Evolutionary conservation across 352 stramenopile species (phyloP), one percentile per base, ranked within the genome.

Genomic region (Pythium coloratum): DNA sequence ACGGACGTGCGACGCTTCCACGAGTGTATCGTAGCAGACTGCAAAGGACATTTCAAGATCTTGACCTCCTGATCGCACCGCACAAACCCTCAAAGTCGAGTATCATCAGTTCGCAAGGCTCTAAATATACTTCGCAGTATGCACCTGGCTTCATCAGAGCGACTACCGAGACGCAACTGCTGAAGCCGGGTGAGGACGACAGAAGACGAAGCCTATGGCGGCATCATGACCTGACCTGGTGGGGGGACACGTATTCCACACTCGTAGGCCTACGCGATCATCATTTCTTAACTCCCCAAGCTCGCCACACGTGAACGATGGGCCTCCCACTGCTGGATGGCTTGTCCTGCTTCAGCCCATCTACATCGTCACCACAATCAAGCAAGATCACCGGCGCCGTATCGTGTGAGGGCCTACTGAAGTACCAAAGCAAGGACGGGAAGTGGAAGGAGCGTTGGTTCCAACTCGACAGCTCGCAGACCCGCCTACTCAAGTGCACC

Each of bases 371-470:
- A 1, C 12, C 42, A 13, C n/a, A 32, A n/a, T 24, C n/a, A 12
- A 18, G n/a, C 3, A 28, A 12, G 49, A 12, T 6, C 32, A 6
- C 30, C 13, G 16, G 53, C 32, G 58, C 38, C n/a, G 59, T 85
- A 20, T 75, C 66, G 2, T 65, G 80, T 26, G 74, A 90, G 76
- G 83, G 83, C 24, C 58, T 78, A 5, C 59, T 91, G 20, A 61
- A 76, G 62, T 91, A 91, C 46, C 60, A 80, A 50, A 69, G 76
- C 62, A 86, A 80, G 62, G 46, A 64, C 32, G 74, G 67, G 20
- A 54, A 62, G 18, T 86, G 78, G 78, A 91, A 91, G 61, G 81
- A 89, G 60, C 79, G 82, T 5, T 91, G 82, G 81, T 93, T 91
- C 70, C 60, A 85, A 9, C 67, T 93, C 20, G 78, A 93, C 62